Base-by-base conservation (phyloP, 1,284 basidiomycete species). In the Boletus mariae region DNA sequence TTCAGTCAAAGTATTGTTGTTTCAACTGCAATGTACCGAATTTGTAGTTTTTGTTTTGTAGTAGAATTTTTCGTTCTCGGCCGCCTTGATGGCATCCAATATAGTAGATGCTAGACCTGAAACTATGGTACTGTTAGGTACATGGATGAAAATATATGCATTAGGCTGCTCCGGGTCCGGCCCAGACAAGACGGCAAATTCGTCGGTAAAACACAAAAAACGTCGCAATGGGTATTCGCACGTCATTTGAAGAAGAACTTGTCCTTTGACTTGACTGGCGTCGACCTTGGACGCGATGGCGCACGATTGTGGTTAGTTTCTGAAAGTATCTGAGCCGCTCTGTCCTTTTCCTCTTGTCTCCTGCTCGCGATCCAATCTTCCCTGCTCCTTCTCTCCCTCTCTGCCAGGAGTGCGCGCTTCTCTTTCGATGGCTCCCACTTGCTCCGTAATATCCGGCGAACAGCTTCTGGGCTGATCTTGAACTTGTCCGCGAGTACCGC, bases 381-480 rank as follows among this genome's bases (percentile, higher is more conserved):
- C 65, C 72, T 75, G 51, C 60, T 59, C 62, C 71, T 69, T 67
- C 83, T 78, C 73, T 92, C 87, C 61, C 76, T 78, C 65, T 79
- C 78, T 57, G 76, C 73, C 61, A 87, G 56, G 61, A 74, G 75
- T 43, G 70, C 74, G 60, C 77, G 77, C 73, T 80, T 75, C 66
- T 83, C 82, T 60, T 72, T 74, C 54, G 78, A 74, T 41, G 88
- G 87, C 65, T 80, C 75, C 86, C 90, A 96, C 61, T 80, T 85
- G 72, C 87, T 90, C 72, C 83, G 86, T 63, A 96, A 72, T 56
- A 97, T 92, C 58, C 94, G 77, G 57, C 86, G 76, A 41, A 96
- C 87, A 9, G 90, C 92, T 74, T 97, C 94, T 43, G 88, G 84
- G 63, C 86, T 90, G 66, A 96, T 83, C 63, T 77, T 84, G 72